These are phyloP conservation scores for Magnolia officinalis DNA, from an alignment of 164 flowering plant genomes.

Conservation along the genomic window DNA sequence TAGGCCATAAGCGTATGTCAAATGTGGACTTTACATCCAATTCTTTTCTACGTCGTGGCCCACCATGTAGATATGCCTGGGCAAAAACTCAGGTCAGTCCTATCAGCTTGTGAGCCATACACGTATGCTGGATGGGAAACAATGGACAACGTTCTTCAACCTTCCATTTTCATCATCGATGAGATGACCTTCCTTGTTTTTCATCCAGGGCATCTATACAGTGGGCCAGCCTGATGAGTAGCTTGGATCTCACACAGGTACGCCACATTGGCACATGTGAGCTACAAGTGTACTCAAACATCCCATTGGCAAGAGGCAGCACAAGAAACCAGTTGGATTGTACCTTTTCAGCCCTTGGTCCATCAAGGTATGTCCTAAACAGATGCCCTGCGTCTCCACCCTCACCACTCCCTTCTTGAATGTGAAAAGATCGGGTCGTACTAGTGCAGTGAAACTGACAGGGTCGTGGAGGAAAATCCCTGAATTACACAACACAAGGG, in stretches of 20 bases:
- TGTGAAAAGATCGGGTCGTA: slow-evolving; percentile 86
- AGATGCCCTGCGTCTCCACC: slow-evolving; percentile 92
- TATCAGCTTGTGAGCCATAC: too few relatives aligned
- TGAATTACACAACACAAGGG: slow-evolving; percentile 17
- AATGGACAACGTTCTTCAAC: too few relatives aligned
- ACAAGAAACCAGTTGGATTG: background rate
- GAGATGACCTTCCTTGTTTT: too few relatives aligned
- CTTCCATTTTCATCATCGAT: too few relatives aligned
- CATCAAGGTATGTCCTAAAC: slow-evolving; percentile 82
- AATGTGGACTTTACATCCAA: too few relatives aligned
- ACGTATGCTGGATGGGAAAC: too few relatives aligned
- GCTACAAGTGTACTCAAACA: background rate
- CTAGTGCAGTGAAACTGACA: slow-evolving; percentile 76
- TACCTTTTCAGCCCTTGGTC: slow-evolving; percentile 89
- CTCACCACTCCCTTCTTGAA: slow-evolving; percentile 86
- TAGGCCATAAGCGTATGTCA: too few relatives aligned
- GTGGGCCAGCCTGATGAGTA: background rate
- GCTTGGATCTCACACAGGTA: background rate
- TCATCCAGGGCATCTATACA: background rate
- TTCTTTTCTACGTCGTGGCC: too few relatives aligned
- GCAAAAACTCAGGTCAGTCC: too few relatives aligned
- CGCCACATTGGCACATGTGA: too few relatives aligned
- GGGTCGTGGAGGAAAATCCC: slow-evolving; percentile 97
- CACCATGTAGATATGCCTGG: too few relatives aligned
- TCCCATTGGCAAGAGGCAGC: background rate